Percentiles rank a stretch among this genome's conserved stretches.
These are phyloP conservation scores for Malus sylvestris DNA, from an alignment of 306 rosid genomes.

Conservation along the genomic window DNA sequence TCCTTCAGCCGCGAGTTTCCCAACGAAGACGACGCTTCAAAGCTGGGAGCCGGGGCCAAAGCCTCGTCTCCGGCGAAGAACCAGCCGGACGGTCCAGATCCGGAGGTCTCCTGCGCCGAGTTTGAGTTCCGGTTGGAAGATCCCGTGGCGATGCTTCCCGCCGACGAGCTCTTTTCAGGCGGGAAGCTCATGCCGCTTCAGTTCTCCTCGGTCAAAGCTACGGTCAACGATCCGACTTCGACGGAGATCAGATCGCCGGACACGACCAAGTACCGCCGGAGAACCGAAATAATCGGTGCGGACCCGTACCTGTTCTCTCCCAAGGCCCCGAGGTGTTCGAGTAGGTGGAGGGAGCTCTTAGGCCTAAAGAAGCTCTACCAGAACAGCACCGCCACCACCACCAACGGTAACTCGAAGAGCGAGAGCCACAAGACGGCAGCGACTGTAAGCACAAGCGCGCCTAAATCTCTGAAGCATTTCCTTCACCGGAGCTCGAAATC, in stretches of 20 bases:
- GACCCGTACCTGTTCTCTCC: constrained; percentile 79
- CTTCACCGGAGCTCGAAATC: constrained; percentile 61
- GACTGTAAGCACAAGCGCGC: constrained; percentile 7
- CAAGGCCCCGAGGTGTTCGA: constrained; percentile 94
- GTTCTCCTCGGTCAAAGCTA: constrained; percentile 31
- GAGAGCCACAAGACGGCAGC: constrained; percentile 41
- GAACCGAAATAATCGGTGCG: constrained; percentile 18
- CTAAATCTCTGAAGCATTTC: constrained; percentile 52
- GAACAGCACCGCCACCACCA: not conserved
- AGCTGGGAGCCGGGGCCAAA: constrained; percentile 7
- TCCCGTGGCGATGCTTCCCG: constrained; percentile 81
- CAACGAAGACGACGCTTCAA: constrained; percentile 14
- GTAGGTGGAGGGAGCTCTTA: constrained; percentile 83
- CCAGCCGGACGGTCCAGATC: constrained; percentile 33
- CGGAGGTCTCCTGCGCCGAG: constrained; percentile 36
- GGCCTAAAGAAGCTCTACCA: constrained; percentile 68
- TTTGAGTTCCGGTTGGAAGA: constrained; percentile 86
- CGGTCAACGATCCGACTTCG: not conserved
- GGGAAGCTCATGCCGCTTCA: constrained; percentile 86
- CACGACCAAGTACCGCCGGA: constrained; percentile 23
- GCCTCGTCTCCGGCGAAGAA: not conserved
- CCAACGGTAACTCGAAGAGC: constrained; percentile 23
- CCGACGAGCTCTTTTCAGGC: constrained; percentile 82
- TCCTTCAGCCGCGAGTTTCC: constrained; percentile 43
- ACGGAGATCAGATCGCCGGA: constrained; percentile 26